phyloP scores from a whole-genome alignment of 2,329 filamentous ascomycete species.

The Rosellinia necatrix region DNA sequence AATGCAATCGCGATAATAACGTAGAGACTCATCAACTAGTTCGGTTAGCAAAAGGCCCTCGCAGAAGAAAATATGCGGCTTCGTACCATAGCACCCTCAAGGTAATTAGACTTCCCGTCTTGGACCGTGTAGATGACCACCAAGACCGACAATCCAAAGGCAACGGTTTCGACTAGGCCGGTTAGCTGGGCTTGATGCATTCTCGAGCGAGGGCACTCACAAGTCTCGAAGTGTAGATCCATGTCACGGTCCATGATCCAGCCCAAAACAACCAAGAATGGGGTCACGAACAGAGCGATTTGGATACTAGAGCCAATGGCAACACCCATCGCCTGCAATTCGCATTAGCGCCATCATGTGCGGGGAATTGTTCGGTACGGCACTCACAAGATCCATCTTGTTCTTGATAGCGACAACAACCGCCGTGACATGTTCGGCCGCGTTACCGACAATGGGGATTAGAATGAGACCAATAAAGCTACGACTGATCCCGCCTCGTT shows the following conservation, averaged over 20 bases:
- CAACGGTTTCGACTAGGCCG: slow-evolving; percentile 68
- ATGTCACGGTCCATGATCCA: slow-evolving; percentile 75
- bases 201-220: slow-evolving; percentile 36
- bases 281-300: slow-evolving; percentile 81
- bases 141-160: slow-evolving; percentile 75
- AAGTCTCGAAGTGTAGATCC: slow-evolving; percentile 80
- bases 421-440: slow-evolving; percentile 80
- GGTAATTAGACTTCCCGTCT: slow-evolving; percentile 83
- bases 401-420: slow-evolving; percentile 78
- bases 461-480: slow-evolving; percentile 81
- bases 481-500: slow-evolving; percentile 73
- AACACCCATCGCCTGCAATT: slow-evolving; percentile 69
- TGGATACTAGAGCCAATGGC: slow-evolving; percentile 83
- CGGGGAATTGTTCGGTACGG: not conserved
- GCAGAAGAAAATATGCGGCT: not conserved
- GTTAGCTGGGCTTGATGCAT: slow-evolving; percentile 18
- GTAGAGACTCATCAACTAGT: slow-evolving; percentile 55
- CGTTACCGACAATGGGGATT: slow-evolving; percentile 80
- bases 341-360: slow-evolving; percentile 3
- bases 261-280: slow-evolving; percentile 77
- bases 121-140: slow-evolving; percentile 78
- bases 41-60: slow-evolving; percentile 24
- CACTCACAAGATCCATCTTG: slow-evolving; percentile 66
- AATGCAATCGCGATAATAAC: slow-evolving; percentile 65
- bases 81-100: slow-evolving; percentile 75